phyloP scores from a whole-genome alignment of 1,284 basidiomycete species.

The Cryptococcus deneoformans region DNA sequence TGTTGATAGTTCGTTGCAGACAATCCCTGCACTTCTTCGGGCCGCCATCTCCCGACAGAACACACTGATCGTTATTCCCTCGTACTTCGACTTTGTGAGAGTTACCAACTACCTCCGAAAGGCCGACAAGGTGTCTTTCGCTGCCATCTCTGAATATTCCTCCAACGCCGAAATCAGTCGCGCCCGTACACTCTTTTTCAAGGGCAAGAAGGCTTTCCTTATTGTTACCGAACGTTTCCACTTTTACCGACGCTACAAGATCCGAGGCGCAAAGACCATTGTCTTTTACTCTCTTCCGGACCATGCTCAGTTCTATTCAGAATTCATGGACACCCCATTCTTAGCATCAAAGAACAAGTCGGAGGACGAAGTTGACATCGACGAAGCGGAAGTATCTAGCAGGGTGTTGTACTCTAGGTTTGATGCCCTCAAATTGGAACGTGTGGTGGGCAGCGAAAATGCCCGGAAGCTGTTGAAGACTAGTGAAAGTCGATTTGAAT shows the following conservation, averaged over 20 bases:
- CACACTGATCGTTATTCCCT: conserved; percentile 81
- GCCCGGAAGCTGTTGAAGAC: conserved; percentile 48
- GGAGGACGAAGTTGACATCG: conserved; percentile 47
- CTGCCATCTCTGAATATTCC: conserved; percentile 91
- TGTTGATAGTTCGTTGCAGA: conserved; percentile 49
- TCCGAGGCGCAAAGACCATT: conserved; percentile 86
- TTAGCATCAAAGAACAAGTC: conserved; percentile 53
- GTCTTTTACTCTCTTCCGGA: conserved; percentile 91
- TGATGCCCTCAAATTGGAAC: conserved; percentile 80
- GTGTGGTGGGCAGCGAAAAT: conserved; percentile 60
- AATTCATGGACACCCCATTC: conserved; percentile 84
- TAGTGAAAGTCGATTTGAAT: conserved; percentile 46
- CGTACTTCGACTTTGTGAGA: conserved; percentile 95
- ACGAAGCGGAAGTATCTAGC: conserved; percentile 72
- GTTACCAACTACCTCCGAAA: conserved; percentile 83
- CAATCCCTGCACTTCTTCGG: conserved; percentile 75
- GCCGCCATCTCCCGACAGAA: conserved; percentile 88
- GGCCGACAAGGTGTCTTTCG: conserved; percentile 64
- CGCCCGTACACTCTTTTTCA: conserved; percentile 89
- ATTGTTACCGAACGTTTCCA: conserved; percentile 96
- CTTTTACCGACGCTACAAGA: conserved; percentile 90
- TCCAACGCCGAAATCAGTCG: conserved; percentile 89
- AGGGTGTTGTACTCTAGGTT: conserved; percentile 79
- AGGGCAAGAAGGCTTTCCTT: conserved; percentile 79
- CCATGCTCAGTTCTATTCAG: conserved; percentile 87